Evolutionary conservation across 1,139 yeast species (phyloP), one percentile per base, ranked within the genome.

Genomic region (Diutina sp.): DNA sequence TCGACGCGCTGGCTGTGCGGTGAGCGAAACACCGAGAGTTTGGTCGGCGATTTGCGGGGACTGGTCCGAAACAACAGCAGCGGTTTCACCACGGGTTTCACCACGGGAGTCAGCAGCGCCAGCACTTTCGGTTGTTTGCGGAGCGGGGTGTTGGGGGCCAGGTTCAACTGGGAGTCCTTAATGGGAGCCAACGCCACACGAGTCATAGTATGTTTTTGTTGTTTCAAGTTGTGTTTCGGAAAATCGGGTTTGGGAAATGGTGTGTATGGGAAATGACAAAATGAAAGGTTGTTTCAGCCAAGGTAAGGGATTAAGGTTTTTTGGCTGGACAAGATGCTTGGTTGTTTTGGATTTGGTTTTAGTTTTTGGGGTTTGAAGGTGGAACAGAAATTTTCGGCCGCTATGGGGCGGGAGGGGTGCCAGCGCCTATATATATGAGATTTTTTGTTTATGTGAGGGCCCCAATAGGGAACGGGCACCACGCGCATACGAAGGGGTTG

Each of bases 161-260:
- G 32, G 29, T 50, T 50, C 16, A 50, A 50, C 25, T 50, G 41
- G 12, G 53, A 50, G 53, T 50, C 53, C 53, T 50, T 50, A 29
- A 50, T 50, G 44, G 53, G 53, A 18, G 53, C 53, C 53, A 50
- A 50, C 41, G 53, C 53, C 44, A 50, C 53, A 32, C 53, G 53
- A 30, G 53, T 32, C 53, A 50, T 50, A 3, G 4, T 35, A 9
- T 35, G n/a, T 8, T 32, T 8, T 6, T 6, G 35, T 30, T 12
- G 41, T 35, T n/a, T 35, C 41, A 12, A n/a, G 2, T 35, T 9
- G 25, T 21, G 25, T 21, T 21, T 21, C 4, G 25, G 3, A 32
- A 32, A 32, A 4, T 4, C n/a, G 41, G 41, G 14, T 8, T 9
- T 32, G 35, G 35, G 35, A 32, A 32, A 11, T 1, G 2, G n/a